These are phyloP conservation scores for Mycena olivaceomarginata DNA, from an alignment of 768 basidiomycete species.

Conservation along the genomic window DNA sequence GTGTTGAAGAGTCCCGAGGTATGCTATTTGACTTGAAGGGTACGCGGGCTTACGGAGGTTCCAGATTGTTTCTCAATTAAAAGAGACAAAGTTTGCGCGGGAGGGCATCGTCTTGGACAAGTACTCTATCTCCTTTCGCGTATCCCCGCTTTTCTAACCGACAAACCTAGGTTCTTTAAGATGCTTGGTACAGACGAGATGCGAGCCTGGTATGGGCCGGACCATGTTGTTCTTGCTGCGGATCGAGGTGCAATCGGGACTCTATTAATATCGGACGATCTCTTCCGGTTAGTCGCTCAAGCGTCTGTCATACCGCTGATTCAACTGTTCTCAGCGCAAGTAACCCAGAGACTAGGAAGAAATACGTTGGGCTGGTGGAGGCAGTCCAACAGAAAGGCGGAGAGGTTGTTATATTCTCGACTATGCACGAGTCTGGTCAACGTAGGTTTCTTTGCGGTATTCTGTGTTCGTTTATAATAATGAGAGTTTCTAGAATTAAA, in stretches of 20 bases:
- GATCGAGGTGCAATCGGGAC: slow-evolving; percentile 96
- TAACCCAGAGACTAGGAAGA: slow-evolving; percentile 85
- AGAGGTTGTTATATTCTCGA: slow-evolving; percentile 97
- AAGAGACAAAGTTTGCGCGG: slow-evolving; percentile 96
- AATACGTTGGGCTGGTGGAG: slow-evolving; percentile 93
- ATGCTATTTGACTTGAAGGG: slow-evolving; percentile 38
- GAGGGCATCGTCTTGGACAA: slow-evolving; percentile 95
- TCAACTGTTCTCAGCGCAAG: slow-evolving; percentile 74
- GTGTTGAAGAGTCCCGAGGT: slow-evolving; percentile 97
- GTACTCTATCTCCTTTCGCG: slow-evolving; percentile 59
- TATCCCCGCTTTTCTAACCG: slow-evolving; percentile 20
- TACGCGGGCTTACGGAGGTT: slow-evolving; percentile 13
- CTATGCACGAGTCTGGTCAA: slow-evolving; percentile 99
- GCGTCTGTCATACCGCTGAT: not conserved
- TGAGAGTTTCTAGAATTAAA: slow-evolving; percentile 84
- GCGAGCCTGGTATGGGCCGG: slow-evolving; percentile 98
- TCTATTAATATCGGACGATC: slow-evolving; percentile 94
- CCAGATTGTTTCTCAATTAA: slow-evolving; percentile 85
- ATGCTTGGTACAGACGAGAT: slow-evolving; percentile 97
- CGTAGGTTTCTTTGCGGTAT: slow-evolving; percentile 71
- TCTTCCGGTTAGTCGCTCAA: slow-evolving; percentile 82
- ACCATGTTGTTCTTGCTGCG: slow-evolving; percentile 93
- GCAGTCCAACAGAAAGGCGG: slow-evolving; percentile 91
- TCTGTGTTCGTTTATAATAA: not conserved
- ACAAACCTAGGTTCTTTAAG: slow-evolving; percentile 89